These are phyloP conservation scores for Trametes punicea DNA, from an alignment of 768 basidiomycete genomes.

Conservation along the genomic window DNA sequence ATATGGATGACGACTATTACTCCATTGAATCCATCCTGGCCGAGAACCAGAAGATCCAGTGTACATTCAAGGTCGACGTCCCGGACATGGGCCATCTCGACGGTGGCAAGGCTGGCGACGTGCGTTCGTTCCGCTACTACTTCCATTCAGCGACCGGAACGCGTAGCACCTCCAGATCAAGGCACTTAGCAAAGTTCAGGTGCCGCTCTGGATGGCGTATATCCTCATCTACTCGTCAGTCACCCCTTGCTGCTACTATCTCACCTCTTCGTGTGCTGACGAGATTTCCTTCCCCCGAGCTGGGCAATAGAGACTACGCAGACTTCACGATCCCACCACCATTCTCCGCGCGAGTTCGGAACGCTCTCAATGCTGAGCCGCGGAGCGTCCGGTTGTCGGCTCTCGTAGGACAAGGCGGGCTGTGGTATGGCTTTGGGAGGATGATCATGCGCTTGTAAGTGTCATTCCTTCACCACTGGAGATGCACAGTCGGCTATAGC, in stretches of 20 bases:
- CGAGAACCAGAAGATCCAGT: constrained; percentile 93
- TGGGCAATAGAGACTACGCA: constrained; percentile 68
- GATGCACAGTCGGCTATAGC: background rate
- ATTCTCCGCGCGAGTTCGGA: constrained; percentile 72
- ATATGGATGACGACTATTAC: constrained; percentile 90
- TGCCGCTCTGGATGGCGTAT: constrained; percentile 91
- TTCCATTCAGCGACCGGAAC: too few species aligned
- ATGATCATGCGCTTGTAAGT: constrained; percentile 79
- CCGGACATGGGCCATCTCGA: constrained; percentile 87
- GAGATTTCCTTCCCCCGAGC: too few species aligned
- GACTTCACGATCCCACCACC: constrained; percentile 82
- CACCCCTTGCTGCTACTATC: background rate
- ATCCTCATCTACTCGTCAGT: constrained; percentile 77
- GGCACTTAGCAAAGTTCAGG: constrained; percentile 67
- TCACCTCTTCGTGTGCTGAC: background rate
- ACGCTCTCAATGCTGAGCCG: constrained; percentile 87
- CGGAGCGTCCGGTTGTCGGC: constrained; percentile 78
- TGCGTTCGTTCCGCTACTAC: constrained; percentile 44
- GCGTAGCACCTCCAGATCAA: too few species aligned
- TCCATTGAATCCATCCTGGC: constrained; percentile 89
- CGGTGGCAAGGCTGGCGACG: constrained; percentile 81
- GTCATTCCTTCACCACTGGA: too few species aligned
- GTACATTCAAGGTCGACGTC: constrained; percentile 85
- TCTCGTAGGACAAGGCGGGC: constrained; percentile 82
- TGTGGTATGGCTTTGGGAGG: constrained; percentile 93